Base-by-base conservation (phyloP, 1,139 yeast species). In the Geotrichum phurueaensis region DNA sequence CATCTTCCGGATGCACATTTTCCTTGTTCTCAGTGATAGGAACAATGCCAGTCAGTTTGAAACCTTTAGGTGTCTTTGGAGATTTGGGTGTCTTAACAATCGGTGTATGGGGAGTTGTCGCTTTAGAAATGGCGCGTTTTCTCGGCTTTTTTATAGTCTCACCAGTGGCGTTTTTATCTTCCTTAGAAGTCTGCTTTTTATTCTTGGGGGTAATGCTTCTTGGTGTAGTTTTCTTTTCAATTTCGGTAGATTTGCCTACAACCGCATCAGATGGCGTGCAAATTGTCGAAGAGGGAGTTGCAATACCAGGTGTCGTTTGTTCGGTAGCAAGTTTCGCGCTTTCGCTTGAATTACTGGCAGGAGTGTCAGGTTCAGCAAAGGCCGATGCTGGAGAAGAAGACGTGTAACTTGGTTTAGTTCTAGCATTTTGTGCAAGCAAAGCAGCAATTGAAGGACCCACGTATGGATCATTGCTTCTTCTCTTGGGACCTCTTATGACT, bases 371-470 rank as follows among this genome's bases (percentile, higher is more conserved):
- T n/a, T 39, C 47, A 15, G 20, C 20, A n/a, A 18, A 5, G 1
- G 18, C 18, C 9, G 47, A 39, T 39, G 47, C 20, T n/a, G 47
- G 47, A 15, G 47, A n/a, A n/a, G 47, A 39, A n/a, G 47, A 39
- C 6, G 47, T n/a, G 18, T 39, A 39, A 13, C 47, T 39, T 10
- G 47, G 47, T 47, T 45, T 54, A n/a, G 51, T 20, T 12, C 57
- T 43, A 5, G 57, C 51, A 47, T 57, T 57, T 25, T 45, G 52
- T 13, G 60, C 60, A 6, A 57, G 60, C 23, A 57, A 25, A 49
- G 56, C 33, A 7, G 57, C 57, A 31, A 57, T 57, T 5, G 53
- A 53, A 2, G 57, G 60, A 2, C 60, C 60, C 7, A 27, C 56
- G 18, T 53, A 53, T 18, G 48, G 51, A 3, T 53, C 52, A n/a